A percentile compares a stretch with the other conserved stretches of the same genome.
These are phyloP conservation scores for Cladophialophora chaetospira DNA, from an alignment of 2,329 filamentous ascomycete species.

Conservation along the genomic window DNA sequence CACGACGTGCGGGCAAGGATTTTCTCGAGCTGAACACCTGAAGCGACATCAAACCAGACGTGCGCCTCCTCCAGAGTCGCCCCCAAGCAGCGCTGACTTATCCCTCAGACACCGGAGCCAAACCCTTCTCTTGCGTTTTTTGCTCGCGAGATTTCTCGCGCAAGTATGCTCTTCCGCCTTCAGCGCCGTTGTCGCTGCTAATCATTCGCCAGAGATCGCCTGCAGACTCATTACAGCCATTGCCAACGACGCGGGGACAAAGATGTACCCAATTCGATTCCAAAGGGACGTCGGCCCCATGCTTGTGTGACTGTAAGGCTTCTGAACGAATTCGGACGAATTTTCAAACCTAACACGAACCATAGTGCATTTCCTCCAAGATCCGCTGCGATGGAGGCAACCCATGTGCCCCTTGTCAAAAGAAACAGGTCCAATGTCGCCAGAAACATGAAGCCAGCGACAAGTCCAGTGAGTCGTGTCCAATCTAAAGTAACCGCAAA, in stretches of 20 bases:
- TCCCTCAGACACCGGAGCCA: constrained; percentile 48
- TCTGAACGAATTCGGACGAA: not conserved
- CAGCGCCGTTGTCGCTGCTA: constrained; percentile 1
- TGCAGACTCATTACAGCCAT: constrained; percentile 49
- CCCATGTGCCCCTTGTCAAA: constrained; percentile 49
- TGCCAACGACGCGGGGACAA: constrained; percentile 47
- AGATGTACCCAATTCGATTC: constrained; percentile 48
- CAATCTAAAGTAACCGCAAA: too few species aligned
- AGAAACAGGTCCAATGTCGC: constrained; percentile 45
- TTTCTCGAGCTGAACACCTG: constrained; percentile 52
- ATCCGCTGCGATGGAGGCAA: constrained; percentile 49
- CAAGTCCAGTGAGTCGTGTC: constrained; percentile 31
- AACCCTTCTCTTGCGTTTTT: constrained; percentile 51
- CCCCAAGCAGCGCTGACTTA: not conserved
- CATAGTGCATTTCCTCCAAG: constrained; percentile 51
- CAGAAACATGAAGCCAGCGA: constrained; percentile 28
- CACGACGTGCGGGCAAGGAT: constrained; percentile 46
- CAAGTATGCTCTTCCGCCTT: constrained; percentile 31
- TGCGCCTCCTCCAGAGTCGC: constrained; percentile 35
- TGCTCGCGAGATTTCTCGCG: constrained; percentile 50
- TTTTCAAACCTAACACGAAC: not conserved
- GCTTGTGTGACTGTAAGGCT: constrained; percentile 49
- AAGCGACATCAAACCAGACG: constrained; percentile 51
- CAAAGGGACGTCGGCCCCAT: constrained; percentile 50
- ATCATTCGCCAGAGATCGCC: constrained; percentile 43